phyloP scores from a whole-genome alignment of 306 rosid genomes.

The Hippophae gyantsensis region DNA sequence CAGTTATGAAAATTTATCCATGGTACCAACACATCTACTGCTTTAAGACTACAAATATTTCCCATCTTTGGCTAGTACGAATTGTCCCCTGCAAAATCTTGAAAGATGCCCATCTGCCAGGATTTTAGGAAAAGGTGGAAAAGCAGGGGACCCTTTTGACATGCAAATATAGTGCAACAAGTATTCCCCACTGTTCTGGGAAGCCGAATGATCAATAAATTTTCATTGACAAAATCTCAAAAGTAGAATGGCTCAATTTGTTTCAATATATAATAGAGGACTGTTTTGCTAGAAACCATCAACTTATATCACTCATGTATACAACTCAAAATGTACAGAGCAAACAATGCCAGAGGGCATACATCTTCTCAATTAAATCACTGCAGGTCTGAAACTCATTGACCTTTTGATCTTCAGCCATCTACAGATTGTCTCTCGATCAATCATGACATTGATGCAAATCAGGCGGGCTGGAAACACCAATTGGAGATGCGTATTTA shows the following conservation, averaged over 20 bases:
- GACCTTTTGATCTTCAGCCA: slow-evolving; percentile 20
- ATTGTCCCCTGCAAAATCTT: too few species aligned
- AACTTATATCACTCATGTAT: slow-evolving; percentile 24
- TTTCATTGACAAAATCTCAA: slow-evolving; percentile 5
- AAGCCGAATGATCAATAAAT: slow-evolving; percentile 14
- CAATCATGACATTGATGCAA: slow-evolving; percentile 16
- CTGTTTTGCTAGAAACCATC: slow-evolving; percentile 24
- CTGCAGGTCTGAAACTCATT: slow-evolving; percentile 2
- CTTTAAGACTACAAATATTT: too few species aligned
- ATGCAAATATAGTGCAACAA: not conserved
- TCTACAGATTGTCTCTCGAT: slow-evolving; percentile 10
- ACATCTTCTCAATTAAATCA: slow-evolving; percentile 5
- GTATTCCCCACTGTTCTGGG: slow-evolving; percentile 7
- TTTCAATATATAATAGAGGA: slow-evolving; percentile 16
- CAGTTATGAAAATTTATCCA: too few species aligned
- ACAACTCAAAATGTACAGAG: slow-evolving; percentile 24
- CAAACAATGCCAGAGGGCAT: slow-evolving; percentile 25
- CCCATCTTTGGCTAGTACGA: too few species aligned
- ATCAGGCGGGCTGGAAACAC: slow-evolving; percentile 21
- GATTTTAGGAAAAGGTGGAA: not conserved
- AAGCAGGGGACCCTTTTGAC: slow-evolving; percentile 3
- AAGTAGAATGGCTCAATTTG: slow-evolving; percentile 11
- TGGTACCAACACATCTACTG: too few species aligned
- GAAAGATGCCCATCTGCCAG: too few species aligned
- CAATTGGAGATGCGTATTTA: slow-evolving; percentile 27